Base-by-base conservation (phyloP, 202 grass and related monocot species). In the Setaria italica region DNA sequence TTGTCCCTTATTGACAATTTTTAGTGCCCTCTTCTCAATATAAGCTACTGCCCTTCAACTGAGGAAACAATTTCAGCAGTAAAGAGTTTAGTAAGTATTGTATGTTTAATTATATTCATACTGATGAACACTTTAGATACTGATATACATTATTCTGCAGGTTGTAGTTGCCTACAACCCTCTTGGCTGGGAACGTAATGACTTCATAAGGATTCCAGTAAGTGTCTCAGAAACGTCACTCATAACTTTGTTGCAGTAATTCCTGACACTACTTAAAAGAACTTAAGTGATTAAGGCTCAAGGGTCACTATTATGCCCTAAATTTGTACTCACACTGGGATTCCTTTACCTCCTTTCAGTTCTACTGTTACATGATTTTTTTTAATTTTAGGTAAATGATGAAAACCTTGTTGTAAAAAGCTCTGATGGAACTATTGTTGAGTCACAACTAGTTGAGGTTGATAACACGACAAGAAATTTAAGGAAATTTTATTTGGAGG, bases 41-140 rank as follows among this genome's bases (percentile, higher is more conserved):
- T 98, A 92, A 98, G 95, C 92, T 95, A 98, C 80, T 98, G 95
- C 70, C 92, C 95, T 84, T 53, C 92, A 89, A 93, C 92, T 33
- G 95, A 98, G 84, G 64, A 94, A 84, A 79, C 74, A 67, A 85
- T 95, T 84, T 89, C 87, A 68, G 67, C 11, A 30, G 71, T 56
- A 41, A 90, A 93, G 82, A 90, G 80, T 70, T 95, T 98, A 84
- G 95, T 98, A 93, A 74, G 85, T 83, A 85, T 53, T 62, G 48
- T 82, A 14, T 87, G 9, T 65, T 68, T 17, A 88, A 48, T 54
- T 30, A 54, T 73, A 81, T 70, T 65, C 14, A 56, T 78, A 77
- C 1, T 11, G 47, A 8, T 39, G 65, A 67, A 35, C 41, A 33
- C 46, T 17, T 76, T 67, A 21, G 2, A 33, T 86, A 53, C 46